phyloP scores from a whole-genome alignment of 2,329 filamentous ascomycete genomes.

The Aspergillus arachidicola region DNA sequence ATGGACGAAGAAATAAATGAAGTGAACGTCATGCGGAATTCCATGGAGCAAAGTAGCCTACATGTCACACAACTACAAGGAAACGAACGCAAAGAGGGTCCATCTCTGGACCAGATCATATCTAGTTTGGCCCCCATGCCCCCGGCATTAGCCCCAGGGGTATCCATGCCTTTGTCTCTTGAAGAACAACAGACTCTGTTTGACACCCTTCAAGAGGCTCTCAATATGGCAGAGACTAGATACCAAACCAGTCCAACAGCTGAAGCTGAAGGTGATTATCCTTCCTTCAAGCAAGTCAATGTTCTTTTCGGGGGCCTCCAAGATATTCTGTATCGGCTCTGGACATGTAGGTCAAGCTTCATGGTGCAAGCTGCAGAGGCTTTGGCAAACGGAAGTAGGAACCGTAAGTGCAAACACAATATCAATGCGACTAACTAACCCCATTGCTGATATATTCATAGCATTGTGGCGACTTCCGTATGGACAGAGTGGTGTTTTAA shows the following conservation, averaged over 20 bases:
- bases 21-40: background rate
- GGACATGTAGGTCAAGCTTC: constrained; percentile 38
- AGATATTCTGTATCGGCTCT: constrained; percentile 37
- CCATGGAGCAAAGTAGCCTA: background rate
- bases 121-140: constrained; percentile 24
- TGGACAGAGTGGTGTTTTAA: constrained; percentile 43
- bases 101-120: constrained; percentile 30
- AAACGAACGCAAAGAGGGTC: constrained; percentile 22
- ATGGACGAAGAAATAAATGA: background rate
- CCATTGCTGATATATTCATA: constrained; percentile 20
- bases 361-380: constrained; percentile 40
- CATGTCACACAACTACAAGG: background rate
- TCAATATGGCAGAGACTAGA: constrained; percentile 28
- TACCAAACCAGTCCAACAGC: constrained; percentile 26
- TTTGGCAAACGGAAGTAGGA: constrained; percentile 46
- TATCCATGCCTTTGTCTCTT: constrained; percentile 19
- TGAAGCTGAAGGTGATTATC: constrained; percentile 30
- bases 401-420: constrained; percentile 35
- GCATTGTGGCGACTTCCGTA: constrained; percentile 43
- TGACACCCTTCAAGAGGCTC: constrained; percentile 31
- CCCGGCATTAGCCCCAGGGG: constrained; percentile 23
- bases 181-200: constrained; percentile 40
- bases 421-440: background rate
- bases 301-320: constrained; percentile 30
- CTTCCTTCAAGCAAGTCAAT: constrained; percentile 34